phyloP scores from a whole-genome alignment of 805 yeast species.

The Schwanniomyces yamadae region DNA sequence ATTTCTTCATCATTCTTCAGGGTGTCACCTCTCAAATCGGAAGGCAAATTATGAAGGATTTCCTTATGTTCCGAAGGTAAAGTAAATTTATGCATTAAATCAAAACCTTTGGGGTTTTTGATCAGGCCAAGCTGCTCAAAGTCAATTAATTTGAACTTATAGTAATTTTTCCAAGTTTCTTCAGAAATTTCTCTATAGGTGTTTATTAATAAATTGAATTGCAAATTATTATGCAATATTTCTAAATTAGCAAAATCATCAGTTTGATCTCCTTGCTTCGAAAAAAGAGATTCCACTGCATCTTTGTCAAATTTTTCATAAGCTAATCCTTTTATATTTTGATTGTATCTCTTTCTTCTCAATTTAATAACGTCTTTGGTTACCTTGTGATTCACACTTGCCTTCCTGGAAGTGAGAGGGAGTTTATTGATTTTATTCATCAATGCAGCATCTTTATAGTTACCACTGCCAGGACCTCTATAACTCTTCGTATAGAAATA shows the following conservation, averaged over 20 bases:
- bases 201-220: slow-evolving; percentile 39
- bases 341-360: slow-evolving; percentile 14
- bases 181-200: slow-evolving; percentile 38
- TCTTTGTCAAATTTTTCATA: slow-evolving; percentile 33
- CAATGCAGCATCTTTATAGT: slow-evolving; percentile 43
- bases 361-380: slow-evolving; percentile 13
- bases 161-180: slow-evolving; percentile 41
- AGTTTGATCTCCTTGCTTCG: slow-evolving; percentile 26
- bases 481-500: slow-evolving; percentile 41
- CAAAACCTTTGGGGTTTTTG: slow-evolving; percentile 15
- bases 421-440: slow-evolving; percentile 40
- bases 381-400: slow-evolving; percentile 17
- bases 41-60: slow-evolving; percentile 30
- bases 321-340: slow-evolving; percentile 37
- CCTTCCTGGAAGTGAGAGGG: slow-evolving; percentile 16
- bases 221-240: slow-evolving; percentile 43
- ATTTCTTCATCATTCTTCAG: slow-evolving; percentile 6
- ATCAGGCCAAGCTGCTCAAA: slow-evolving; percentile 33
- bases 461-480: slow-evolving; percentile 47
- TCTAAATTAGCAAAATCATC: slow-evolving; percentile 41
- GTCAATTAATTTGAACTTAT: slow-evolving; percentile 37
- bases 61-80: slow-evolving; percentile 34
- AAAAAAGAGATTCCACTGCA: slow-evolving; percentile 28
- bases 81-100: slow-evolving; percentile 27
- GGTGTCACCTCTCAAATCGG: slow-evolving; percentile 27